A percentile compares a stretch with the other conserved stretches of the same genome.
These are phyloP conservation scores for Fusarium irregulare DNA, from an alignment of 2,329 filamentous ascomycete species.

Conservation along the genomic window DNA sequence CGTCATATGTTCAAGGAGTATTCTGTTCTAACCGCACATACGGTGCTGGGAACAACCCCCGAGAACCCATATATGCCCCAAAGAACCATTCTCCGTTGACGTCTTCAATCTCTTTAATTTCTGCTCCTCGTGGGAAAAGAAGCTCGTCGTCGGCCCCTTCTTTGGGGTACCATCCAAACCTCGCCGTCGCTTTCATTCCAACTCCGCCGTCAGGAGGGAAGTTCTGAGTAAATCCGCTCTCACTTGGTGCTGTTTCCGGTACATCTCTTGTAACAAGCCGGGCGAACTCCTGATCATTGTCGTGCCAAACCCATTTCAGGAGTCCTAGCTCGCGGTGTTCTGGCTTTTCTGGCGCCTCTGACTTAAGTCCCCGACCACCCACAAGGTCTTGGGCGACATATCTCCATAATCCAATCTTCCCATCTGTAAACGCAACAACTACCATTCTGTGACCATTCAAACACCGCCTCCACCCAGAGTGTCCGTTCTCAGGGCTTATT, in stretches of 20 bases:
- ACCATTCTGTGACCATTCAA: constrained; percentile 85
- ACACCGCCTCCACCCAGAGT: constrained; percentile 86
- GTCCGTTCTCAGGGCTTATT: constrained; percentile 80
- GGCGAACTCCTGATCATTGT: constrained; percentile 54
- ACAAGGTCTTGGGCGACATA: constrained; percentile 78
- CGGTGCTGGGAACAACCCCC: constrained; percentile 82
- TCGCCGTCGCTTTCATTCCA: constrained; percentile 71
- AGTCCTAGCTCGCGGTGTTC: constrained; percentile 51
- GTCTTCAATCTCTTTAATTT: constrained; percentile 85
- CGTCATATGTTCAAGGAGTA: constrained; percentile 13
- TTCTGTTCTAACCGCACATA: constrained; percentile 70
- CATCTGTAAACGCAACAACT: constrained; percentile 79
- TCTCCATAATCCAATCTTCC: constrained; percentile 73
- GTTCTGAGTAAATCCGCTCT: constrained; percentile 44
- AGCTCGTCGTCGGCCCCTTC: constrained; percentile 77
- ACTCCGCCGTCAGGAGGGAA: constrained; percentile 83
- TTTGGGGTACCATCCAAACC: constrained; percentile 83
- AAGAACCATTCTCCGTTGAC: constrained; percentile 93
- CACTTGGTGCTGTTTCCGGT: constrained; percentile 55
- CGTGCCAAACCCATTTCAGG: constrained; percentile 65
- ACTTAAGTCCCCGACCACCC: constrained; percentile 77
- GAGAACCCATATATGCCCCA: constrained; percentile 84
- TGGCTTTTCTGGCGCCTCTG: constrained; percentile 61
- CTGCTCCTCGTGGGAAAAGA: constrained; percentile 83
- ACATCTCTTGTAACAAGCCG: constrained; percentile 65